These are phyloP conservation scores for Clitopilus passeckerianus DNA, from an alignment of 768 basidiomycete species.

Conservation along the genomic window DNA sequence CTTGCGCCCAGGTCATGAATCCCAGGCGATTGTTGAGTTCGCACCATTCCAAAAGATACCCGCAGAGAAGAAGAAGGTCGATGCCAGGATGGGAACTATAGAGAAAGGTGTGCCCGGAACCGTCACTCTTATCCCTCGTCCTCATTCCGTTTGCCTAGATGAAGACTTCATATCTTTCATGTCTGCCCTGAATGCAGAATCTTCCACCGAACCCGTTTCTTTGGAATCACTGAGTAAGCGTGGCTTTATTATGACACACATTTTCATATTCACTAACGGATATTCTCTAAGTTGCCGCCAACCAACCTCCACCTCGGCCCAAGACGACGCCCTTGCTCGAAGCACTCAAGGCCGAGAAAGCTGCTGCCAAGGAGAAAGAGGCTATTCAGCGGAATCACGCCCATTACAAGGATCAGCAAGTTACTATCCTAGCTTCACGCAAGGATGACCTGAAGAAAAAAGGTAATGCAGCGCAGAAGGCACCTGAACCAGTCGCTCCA, in stretches of 20 bases:
- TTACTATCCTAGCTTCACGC: slow-evolving; percentile 21
- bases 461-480: slow-evolving; percentile 8
- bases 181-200: slow-evolving; percentile 55
- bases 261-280: not conserved
- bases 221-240: slow-evolving; percentile 57
- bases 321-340: slow-evolving; percentile 91
- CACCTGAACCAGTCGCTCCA: slow-evolving; percentile 9
- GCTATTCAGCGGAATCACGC: slow-evolving; percentile 67
- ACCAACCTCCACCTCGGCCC: slow-evolving; percentile 53
- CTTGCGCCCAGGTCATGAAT: slow-evolving; percentile 69
- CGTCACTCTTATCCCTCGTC: not conserved
- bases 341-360: slow-evolving; percentile 83
- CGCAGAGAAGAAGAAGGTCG: slow-evolving; percentile 66
- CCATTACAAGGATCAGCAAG: slow-evolving; percentile 56
- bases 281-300: slow-evolving; percentile 50
- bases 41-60: slow-evolving; percentile 90
- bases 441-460: slow-evolving; percentile 32
- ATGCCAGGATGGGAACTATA: slow-evolving; percentile 82
- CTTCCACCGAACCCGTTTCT: slow-evolving; percentile 49
- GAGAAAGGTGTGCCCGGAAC: slow-evolving; percentile 60
- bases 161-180: slow-evolving; percentile 83
- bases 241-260: not conserved
- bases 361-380: slow-evolving; percentile 67
- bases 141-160: slow-evolving; percentile 36
- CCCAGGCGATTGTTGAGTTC: slow-evolving; percentile 87